These are phyloP conservation scores for Marchantia paleacea DNA, from an alignment of 225 moss, liverwort and hornwort genomes.

Conservation along the genomic window DNA sequence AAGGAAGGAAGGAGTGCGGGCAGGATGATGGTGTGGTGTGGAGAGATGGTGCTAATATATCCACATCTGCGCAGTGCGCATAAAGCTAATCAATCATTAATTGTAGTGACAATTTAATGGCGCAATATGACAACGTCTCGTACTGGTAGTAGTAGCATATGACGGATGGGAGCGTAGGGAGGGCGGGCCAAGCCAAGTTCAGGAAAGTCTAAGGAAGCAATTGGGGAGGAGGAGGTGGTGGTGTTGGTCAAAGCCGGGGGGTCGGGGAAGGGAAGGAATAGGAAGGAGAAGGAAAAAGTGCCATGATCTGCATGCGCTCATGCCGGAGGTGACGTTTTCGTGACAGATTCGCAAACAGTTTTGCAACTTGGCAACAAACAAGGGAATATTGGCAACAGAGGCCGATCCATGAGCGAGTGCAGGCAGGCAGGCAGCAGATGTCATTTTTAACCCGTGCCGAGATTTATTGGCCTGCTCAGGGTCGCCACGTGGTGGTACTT, in stretches of 20 bases:
- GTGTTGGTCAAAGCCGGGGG: neutral
- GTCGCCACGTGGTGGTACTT: neutral
- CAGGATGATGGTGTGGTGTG: too few relatives aligned
- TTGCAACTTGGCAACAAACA: slow-evolving; percentile 2
- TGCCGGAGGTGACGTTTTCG: slow-evolving; percentile 1
- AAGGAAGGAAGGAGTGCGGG: too few relatives aligned
- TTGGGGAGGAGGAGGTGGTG: too few relatives aligned
- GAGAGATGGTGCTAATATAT: too few relatives aligned
- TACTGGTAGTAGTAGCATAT: too few relatives aligned
- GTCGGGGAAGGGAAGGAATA: neutral
- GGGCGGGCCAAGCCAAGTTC: too few relatives aligned
- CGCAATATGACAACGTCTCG: neutral
- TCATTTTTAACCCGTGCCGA: neutral
- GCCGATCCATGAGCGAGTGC: neutral
- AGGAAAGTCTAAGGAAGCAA: too few relatives aligned
- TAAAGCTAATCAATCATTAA: too few relatives aligned
- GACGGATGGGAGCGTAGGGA: too few relatives aligned
- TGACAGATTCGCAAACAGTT: slow-evolving; percentile 1
- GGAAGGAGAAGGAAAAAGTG: neutral
- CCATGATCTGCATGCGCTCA: slow-evolving; percentile 9
- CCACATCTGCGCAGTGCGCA: too few relatives aligned
- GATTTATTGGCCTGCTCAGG: neutral
- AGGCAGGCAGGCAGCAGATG: neutral
- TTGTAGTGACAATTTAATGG: too few relatives aligned
- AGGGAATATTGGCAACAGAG: slow-evolving; percentile 6